phyloP scores from a whole-genome alignment of 2,329 filamentous ascomycete genomes.

The Scedosporium apiospermum region DNA sequence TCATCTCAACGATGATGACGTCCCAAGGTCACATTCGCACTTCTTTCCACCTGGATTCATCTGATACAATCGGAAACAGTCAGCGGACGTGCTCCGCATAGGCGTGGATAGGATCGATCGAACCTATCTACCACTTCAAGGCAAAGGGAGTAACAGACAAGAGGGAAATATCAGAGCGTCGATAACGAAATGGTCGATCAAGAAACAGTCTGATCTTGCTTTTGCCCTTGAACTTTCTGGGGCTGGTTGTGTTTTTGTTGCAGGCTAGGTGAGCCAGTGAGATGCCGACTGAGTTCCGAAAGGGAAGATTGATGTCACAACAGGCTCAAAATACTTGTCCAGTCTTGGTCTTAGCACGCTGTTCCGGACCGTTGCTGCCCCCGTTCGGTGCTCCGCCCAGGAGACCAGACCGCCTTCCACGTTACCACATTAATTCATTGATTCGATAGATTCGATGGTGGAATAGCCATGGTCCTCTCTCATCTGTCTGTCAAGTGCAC shows the following conservation, averaged over 20 bases:
- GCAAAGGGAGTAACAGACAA: background rate
- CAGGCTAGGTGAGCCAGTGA: too few relatives aligned
- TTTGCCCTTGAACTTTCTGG: too few relatives aligned
- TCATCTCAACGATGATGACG: background rate
- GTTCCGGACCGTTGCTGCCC: background rate
- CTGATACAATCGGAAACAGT: background rate
- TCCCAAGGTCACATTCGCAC: background rate
- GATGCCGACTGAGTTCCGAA: too few relatives aligned
- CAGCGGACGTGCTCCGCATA: background rate
- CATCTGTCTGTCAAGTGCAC: too few relatives aligned
- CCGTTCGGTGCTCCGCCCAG: background rate
- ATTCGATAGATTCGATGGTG: background rate
- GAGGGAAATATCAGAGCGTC: background rate
- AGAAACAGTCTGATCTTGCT: background rate
- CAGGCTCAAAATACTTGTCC: too few relatives aligned
- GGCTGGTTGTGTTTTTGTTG: too few relatives aligned
- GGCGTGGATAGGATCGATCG: background rate
- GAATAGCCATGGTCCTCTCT: too few relatives aligned
- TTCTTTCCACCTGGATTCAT: background rate
- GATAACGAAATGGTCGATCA: background rate
- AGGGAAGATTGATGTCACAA: too few relatives aligned
- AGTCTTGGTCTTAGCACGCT: background rate
- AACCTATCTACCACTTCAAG: background rate
- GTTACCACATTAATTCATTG: background rate
- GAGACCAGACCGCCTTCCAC: background rate